phyloP scores from a whole-genome alignment of 2,329 filamentous ascomycete genomes.

The Periconia sp. region DNA sequence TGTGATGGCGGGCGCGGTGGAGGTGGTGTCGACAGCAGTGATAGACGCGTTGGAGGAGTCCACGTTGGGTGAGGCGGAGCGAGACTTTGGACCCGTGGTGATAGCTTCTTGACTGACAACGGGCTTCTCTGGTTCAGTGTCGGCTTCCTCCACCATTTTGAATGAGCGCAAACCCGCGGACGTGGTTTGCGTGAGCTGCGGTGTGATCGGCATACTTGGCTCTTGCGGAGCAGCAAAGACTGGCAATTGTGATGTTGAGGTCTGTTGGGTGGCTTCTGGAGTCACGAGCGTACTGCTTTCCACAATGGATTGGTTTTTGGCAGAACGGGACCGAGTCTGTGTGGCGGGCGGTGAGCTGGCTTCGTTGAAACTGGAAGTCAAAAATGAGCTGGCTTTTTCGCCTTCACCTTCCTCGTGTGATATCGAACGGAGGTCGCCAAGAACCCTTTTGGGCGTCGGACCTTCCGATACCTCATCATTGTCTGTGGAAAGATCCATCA shows the following conservation, averaged over 20 bases:
- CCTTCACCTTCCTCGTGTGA: conserved; percentile 11
- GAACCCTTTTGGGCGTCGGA: conserved; percentile 7
- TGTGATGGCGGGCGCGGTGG: conserved; percentile 8
- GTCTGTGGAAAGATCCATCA: conserved; percentile 7
- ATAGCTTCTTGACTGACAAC: conserved; percentile 1
- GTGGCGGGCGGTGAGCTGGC: conserved; percentile 15
- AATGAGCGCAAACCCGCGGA: conserved; percentile 19
- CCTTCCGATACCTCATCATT: conserved; percentile 1
- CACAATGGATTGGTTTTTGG: conserved; percentile 13
- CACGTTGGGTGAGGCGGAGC: neutral
- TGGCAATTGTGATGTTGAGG: conserved; percentile 24
- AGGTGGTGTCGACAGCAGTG: neutral
- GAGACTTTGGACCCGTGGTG: neutral
- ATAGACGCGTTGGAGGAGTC: conserved; percentile 14
- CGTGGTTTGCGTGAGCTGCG: conserved; percentile 41
- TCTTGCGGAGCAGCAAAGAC: conserved; percentile 10
- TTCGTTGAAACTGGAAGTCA: conserved; percentile 1
- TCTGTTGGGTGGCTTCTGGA: conserved; percentile 30
- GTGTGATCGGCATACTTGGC: conserved; percentile 36
- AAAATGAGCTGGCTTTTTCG: conserved; percentile 12
- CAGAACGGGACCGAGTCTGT: neutral
- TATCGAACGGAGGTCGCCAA: neutral
- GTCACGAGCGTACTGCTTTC: conserved; percentile 25
- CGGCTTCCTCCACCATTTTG: conserved; percentile 20
- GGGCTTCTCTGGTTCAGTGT: conserved; percentile 2